Conservation (phyloP, 1,139 yeast genomes). For the Diutina pseudorugosa region DNA sequence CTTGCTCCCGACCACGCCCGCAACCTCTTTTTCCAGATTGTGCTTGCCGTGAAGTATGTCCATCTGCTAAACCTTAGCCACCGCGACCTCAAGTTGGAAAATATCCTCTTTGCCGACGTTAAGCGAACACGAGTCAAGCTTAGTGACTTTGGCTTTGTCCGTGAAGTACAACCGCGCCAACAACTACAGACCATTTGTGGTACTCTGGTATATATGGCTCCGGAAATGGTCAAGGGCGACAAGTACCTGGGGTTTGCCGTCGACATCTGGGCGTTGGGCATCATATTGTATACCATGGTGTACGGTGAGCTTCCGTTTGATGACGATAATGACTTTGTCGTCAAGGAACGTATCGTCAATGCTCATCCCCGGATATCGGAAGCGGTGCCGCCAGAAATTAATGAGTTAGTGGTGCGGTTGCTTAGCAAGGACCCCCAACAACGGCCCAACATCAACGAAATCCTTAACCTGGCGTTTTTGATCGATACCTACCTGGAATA, state of each 20-base stretch:
- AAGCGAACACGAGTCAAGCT: constrained; percentile 48
- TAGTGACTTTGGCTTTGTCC: constrained; percentile 88
- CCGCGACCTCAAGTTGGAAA: constrained; percentile 82
- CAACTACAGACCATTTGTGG: constrained; percentile 82
- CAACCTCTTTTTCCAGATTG: constrained; percentile 57
- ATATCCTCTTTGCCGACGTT: constrained; percentile 62
- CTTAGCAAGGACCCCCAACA: constrained; percentile 53
- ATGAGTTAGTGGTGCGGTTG: constrained; percentile 38
- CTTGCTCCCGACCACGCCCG: constrained; percentile 32
- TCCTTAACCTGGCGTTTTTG: constrained; percentile 52
- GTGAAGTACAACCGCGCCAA: constrained; percentile 53
- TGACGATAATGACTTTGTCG: constrained; percentile 61
- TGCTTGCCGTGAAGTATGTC: constrained; percentile 74
- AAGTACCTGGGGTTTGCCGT: constrained; percentile 73
- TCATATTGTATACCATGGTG: constrained; percentile 70
- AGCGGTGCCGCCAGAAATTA: constrained; percentile 35
- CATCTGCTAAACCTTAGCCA: constrained; percentile 79
- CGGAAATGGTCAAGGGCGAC: constrained; percentile 60
- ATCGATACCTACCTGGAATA: constrained; percentile 24
- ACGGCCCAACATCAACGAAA: constrained; percentile 50
- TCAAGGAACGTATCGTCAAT: constrained; percentile 48
- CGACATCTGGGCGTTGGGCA: constrained; percentile 90
- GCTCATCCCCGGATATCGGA: constrained; percentile 49
- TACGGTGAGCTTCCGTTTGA: constrained; percentile 89
- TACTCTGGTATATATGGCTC: constrained; percentile 94